These are phyloP conservation scores for Penicillium diatomitis DNA, from an alignment of 495 filamentous ascomycete genomes.

Conservation along the genomic window DNA sequence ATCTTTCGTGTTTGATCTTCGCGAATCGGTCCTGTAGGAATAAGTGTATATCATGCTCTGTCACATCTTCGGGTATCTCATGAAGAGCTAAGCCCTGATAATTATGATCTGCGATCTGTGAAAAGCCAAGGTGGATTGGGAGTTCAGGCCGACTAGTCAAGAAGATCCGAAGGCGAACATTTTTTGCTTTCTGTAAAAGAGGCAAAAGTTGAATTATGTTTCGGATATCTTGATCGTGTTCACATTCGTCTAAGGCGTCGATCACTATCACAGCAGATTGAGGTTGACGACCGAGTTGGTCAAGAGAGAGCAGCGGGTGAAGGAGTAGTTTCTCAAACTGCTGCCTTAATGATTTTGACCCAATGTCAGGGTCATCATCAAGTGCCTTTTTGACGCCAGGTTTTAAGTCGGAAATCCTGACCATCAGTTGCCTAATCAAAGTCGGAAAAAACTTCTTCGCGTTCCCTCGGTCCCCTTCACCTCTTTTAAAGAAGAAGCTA, in stretches of 20 bases:
- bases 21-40: constrained; percentile 1
- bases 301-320: constrained; percentile 20
- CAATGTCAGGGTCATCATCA: constrained; percentile 21
- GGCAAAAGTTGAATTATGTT: constrained; percentile 28
- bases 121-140: constrained; percentile 25
- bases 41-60: constrained; percentile 18
- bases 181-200: constrained; percentile 1
- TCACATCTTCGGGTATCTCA: constrained; percentile 7
- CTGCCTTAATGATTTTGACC: constrained; percentile 25
- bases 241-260: constrained; percentile 47
- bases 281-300: background rate
- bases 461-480: constrained; percentile 30
- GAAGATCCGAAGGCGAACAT: constrained; percentile 15
- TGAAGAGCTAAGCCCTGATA: constrained; percentile 19
- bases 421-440: constrained; percentile 31
- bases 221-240: constrained; percentile 24
- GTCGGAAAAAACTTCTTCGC: constrained; percentile 34
- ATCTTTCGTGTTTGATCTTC: constrained; percentile 5
- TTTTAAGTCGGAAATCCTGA: constrained; percentile 14
- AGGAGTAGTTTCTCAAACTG: constrained; percentile 44
- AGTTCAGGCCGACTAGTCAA: constrained; percentile 40
- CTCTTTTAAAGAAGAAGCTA: constrained; percentile 45
- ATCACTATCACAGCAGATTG: constrained; percentile 30
- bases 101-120: constrained; percentile 1
- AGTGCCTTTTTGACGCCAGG: constrained; percentile 25